These are phyloP conservation scores for Wickerhamomyces bovis DNA, from an alignment of 805 yeast species.

Conservation along the genomic window DNA sequence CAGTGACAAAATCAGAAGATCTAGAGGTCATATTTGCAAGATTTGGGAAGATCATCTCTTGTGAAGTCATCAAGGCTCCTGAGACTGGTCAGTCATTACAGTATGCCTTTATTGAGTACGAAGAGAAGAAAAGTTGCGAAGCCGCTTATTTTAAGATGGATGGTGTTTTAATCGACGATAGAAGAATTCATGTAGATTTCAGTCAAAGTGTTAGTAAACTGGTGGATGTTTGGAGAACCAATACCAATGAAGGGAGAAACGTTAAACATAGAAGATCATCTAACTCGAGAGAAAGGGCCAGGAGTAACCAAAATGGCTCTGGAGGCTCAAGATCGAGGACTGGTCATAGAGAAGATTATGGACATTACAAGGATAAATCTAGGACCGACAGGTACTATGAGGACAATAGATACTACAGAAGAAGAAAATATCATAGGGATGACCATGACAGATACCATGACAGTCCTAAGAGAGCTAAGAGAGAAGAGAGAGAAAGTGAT, in stretches of 20 bases:
- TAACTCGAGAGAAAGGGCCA: background rate
- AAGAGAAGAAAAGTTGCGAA: slow-evolving; percentile 44
- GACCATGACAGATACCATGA: background rate
- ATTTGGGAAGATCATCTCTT: slow-evolving; percentile 48
- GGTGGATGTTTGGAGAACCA: slow-evolving; percentile 21
- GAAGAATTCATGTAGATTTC: slow-evolving; percentile 61
- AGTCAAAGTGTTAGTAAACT: slow-evolving; percentile 45
- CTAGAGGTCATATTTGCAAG: slow-evolving; percentile 50
- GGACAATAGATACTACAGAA: background rate
- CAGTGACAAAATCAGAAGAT: slow-evolving; percentile 54
- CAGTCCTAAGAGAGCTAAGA: background rate
- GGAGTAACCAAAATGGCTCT: background rate
- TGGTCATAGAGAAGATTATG: background rate
- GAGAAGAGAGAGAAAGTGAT: background rate
- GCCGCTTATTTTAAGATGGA: slow-evolving; percentile 59
- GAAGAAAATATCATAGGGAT: background rate
- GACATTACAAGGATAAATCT: background rate
- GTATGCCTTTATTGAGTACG: slow-evolving; percentile 62
- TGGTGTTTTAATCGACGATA: slow-evolving; percentile 56
- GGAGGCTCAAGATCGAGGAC: background rate
- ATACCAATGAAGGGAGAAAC: slow-evolving; percentile 8
- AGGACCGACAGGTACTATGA: background rate
- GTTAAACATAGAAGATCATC: background rate
- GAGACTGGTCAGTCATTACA: slow-evolving; percentile 44
- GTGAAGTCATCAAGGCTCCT: slow-evolving; percentile 47